Conservation (phyloP, 2,329 filamentous ascomycete genomes). For the Neoascochyta sp. region DNA sequence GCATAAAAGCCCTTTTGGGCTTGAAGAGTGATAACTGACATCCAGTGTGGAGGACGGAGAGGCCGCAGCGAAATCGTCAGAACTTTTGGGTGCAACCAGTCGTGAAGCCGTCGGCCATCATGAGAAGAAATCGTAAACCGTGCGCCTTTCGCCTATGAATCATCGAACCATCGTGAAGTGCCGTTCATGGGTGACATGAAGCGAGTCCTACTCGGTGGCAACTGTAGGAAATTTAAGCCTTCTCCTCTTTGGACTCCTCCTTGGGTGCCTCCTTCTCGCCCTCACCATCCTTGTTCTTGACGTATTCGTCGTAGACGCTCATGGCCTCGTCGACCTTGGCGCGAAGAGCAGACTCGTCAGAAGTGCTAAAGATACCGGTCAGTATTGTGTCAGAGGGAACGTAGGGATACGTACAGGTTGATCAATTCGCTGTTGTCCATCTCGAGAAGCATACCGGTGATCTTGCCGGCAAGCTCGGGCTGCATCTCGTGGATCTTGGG, state of each 20-base stretch:
- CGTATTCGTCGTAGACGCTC: constrained; percentile 96
- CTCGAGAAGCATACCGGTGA: constrained; percentile 98
- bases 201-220: constrained; percentile 30
- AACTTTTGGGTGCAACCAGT: constrained; percentile 38
- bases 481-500: constrained; percentile 96
- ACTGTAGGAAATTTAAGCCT: constrained; percentile 37
- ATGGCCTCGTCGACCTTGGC: constrained; percentile 97
- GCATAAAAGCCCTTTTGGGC: constrained; percentile 17
- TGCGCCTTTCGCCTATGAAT: constrained; percentile 38
- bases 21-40: constrained; percentile 13
- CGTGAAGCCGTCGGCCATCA: constrained; percentile 32
- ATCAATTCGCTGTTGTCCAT: constrained; percentile 97
- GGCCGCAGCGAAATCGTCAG: constrained; percentile 24
- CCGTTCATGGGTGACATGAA: constrained; percentile 24
- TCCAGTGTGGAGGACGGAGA: constrained; percentile 23
- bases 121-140: constrained; percentile 27
- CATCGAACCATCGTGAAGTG: constrained; percentile 26
- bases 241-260: constrained; percentile 49
- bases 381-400: constrained; percentile 16
- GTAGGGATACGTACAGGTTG: constrained; percentile 71
- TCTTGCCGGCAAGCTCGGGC: constrained; percentile 95
- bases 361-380: constrained; percentile 62
- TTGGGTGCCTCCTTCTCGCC: constrained; percentile 37
- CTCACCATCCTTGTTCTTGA: constrained; percentile 65
- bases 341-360: constrained; percentile 83